Conservation (phyloP, 2,329 filamentous ascomycete genomes). For the Raffaelea ambrosiae region DNA sequence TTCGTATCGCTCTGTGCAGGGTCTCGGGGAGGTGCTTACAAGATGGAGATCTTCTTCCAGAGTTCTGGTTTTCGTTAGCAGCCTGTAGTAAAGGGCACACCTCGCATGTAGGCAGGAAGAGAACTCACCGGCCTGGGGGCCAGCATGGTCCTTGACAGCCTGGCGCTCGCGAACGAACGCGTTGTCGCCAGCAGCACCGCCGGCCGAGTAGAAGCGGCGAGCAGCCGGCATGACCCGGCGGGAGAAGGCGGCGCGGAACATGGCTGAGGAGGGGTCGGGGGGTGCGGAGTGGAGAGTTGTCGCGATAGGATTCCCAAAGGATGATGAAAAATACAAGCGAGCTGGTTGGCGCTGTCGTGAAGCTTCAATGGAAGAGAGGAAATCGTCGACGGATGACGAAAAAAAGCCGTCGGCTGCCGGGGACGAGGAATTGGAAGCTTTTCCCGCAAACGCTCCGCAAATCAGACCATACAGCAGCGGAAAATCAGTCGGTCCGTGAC, state of each 20-base stretch:
- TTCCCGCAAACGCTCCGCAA: conserved; percentile 10
- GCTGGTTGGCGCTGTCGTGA: no score
- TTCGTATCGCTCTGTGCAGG: no score
- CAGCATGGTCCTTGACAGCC: conserved; percentile 86
- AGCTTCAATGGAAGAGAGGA: not conserved
- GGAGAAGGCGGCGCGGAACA: conserved; percentile 12
- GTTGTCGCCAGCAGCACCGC: conserved; percentile 52
- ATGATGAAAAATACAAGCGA: no score
- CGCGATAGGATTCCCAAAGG: no score
- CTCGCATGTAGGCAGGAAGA: not conserved
- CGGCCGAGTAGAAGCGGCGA: conserved; percentile 12
- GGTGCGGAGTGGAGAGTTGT: not conserved
- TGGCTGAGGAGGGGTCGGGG: conserved; percentile 4
- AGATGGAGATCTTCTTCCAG: conserved; percentile 94
- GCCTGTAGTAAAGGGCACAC: no score
- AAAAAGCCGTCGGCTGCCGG: conserved; percentile 9
- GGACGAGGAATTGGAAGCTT: conserved; percentile 9
- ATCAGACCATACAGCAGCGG: conserved; percentile 10
- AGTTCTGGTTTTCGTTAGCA: conserved; percentile 50
- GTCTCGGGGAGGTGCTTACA: conserved; percentile 58
- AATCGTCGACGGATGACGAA: not conserved
- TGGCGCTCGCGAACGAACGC: conserved; percentile 87
- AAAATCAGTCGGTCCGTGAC: not conserved
- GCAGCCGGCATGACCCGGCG: conserved; percentile 11
- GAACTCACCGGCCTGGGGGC: conserved; percentile 67